Conservation (phyloP, 257 asterid genomes). For the Paulownia fortunei region DNA sequence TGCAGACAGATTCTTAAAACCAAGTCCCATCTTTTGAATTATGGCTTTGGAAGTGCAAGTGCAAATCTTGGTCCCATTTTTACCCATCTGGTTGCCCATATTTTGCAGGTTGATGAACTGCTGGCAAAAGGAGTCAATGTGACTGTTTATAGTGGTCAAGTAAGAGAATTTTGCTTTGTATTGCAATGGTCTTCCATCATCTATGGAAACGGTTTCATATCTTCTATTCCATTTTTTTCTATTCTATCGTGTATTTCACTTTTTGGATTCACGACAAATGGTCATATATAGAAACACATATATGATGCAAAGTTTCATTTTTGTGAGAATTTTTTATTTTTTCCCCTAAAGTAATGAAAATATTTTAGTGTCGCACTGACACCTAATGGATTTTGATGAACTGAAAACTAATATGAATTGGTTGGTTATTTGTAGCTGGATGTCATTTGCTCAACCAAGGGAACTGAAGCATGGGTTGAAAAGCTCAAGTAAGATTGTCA, state of each 20-base stretch:
- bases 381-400: neutral
- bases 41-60: neutral
- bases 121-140: conserved; percentile 85
- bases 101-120: conserved; percentile 74
- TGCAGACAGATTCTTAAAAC: neutral
- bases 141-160: conserved; percentile 93
- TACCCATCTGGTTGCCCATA: no score
- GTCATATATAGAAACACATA: no score
- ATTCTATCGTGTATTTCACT: no score
- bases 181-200: neutral
- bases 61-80: neutral
- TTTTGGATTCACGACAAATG: no score
- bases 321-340: neutral
- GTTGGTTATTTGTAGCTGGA: conserved; percentile 64
- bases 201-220: no score
- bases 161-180: conserved; percentile 33
- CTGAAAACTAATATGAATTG: neutral
- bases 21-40: no score
- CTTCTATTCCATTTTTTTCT: no score
- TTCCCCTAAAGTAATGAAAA: neutral
- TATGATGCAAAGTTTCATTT: neutral
- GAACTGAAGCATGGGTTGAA: conserved; percentile 91
- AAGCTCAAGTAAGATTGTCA: conserved; percentile 78
- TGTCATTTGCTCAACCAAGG: conserved; percentile 85
- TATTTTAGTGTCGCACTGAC: neutral